Evolutionary conservation across 352 stramenopile genomes (phyloP).

Genomic region (Globisporangium takayamanum): DNA sequence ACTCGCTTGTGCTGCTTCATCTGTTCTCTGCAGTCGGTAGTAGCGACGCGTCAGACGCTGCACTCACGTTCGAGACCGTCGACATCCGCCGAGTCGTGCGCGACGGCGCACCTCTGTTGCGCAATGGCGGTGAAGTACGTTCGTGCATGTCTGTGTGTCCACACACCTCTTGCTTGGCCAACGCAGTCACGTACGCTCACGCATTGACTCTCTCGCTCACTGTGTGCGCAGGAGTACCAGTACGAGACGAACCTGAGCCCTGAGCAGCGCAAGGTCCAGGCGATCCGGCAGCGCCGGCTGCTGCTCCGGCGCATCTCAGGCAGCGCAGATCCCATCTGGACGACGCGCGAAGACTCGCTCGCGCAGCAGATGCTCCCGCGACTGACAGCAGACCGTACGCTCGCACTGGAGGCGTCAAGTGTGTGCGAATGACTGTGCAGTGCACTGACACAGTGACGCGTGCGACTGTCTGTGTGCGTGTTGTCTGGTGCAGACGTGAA

Average conservation of each 20-base stretch:
- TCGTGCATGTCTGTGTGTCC: neutral
- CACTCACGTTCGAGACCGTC: constrained; percentile 51
- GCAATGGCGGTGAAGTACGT: constrained; percentile 68
- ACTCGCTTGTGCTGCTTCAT: neutral
- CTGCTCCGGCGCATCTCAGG: constrained; percentile 65
- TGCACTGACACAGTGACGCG: neutral
- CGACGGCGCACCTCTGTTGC: constrained; percentile 57
- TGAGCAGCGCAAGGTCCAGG: constrained; percentile 41
- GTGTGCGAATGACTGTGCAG: neutral
- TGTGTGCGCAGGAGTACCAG: constrained; percentile 49
- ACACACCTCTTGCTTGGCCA: neutral
- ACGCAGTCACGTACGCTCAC: neutral
- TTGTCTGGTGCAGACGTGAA: constrained; percentile 37
- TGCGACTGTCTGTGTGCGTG: neutral
- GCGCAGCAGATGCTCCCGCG: constrained; percentile 56
- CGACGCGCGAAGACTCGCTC: constrained; percentile 48
- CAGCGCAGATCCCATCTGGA: constrained; percentile 42
- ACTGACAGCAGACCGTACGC: constrained; percentile 59
- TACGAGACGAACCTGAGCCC: constrained; percentile 58
- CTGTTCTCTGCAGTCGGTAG: constrained; percentile 30
- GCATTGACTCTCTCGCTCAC: neutral
- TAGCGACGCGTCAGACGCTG: constrained; percentile 25
- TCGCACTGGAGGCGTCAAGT: neutral
- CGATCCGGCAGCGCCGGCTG: constrained; percentile 55
- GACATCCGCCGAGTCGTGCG: constrained; percentile 47